Conservation (phyloP, 2,329 filamentous ascomycete genomes). For the Epichloe typhina region DNA sequence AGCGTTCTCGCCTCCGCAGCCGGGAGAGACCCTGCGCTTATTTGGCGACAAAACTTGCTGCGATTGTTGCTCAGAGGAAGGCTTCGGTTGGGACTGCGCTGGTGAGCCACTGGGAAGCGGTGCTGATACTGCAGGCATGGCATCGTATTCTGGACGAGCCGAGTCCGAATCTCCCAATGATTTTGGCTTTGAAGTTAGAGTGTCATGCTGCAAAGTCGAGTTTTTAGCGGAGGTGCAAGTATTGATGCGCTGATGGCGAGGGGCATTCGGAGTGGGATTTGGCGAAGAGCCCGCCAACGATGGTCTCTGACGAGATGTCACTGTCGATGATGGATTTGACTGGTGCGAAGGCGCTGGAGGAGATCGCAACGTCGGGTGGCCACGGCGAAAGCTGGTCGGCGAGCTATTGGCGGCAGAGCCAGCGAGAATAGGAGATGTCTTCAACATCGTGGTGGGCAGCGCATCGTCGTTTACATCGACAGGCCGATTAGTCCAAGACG, state of each 20-base stretch:
- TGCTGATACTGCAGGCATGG: background rate
- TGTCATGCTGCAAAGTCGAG: background rate
- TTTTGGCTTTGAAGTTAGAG: background rate
- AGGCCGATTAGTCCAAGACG: background rate
- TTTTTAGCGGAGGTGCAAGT: background rate
- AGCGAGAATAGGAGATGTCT: slow-evolving; percentile 40
- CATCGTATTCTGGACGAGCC: background rate
- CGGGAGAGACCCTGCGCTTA: slow-evolving; percentile 19
- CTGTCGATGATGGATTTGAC: slow-evolving; percentile 10
- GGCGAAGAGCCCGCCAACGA: slow-evolving; percentile 11
- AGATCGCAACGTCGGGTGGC: slow-evolving; percentile 12
- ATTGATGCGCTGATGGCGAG: slow-evolving; percentile 12
- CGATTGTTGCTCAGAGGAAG: background rate
- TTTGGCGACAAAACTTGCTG: slow-evolving; percentile 16
- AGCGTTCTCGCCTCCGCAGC: background rate
- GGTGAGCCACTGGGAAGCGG: background rate
- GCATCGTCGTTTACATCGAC: slow-evolving; percentile 25
- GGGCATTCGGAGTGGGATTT: slow-evolving; percentile 6
- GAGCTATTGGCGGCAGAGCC: slow-evolving; percentile 37
- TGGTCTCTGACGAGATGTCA: background rate
- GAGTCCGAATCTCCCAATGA: background rate
- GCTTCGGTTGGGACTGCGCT: background rate
- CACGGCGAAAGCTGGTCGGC: slow-evolving; percentile 30
- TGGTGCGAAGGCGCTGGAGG: slow-evolving; percentile 15
- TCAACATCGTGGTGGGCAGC: slow-evolving; percentile 45